Percentiles rank a stretch among this genome's conserved stretches.
Evolutionary conservation across 2,329 filamentous ascomycete genomes (phyloP).

Genomic region (Pseudogymnoascus sp.): DNA sequence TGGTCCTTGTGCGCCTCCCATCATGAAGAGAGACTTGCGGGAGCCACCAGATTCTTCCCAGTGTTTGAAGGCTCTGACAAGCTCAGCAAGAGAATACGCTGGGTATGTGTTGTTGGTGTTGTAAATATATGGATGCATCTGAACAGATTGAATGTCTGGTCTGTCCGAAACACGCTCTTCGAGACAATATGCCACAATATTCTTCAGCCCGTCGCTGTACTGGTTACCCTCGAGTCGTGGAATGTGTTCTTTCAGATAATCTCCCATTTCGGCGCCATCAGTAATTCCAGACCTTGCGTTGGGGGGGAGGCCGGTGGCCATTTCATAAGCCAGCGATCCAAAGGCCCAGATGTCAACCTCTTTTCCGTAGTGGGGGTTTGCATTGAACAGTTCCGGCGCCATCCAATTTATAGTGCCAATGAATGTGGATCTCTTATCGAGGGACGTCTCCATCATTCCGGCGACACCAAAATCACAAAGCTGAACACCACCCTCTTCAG

Average conservation of each 20-base stretch:
- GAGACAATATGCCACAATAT: conserved; percentile 66
- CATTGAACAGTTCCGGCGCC: conserved; percentile 69
- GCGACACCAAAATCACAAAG: conserved; percentile 81
- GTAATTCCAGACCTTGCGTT: conserved; percentile 49
- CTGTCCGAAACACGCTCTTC: conserved; percentile 59
- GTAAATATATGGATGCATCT: conserved; percentile 60
- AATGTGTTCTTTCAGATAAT: conserved; percentile 50
- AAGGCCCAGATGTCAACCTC: conserved; percentile 81
- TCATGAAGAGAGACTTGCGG: conserved; percentile 55
- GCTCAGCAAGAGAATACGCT: conserved; percentile 50
- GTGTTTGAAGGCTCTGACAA: conserved; percentile 63
- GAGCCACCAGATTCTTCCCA: conserved; percentile 71
- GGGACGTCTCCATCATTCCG: conserved; percentile 65
- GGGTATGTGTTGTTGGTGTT: conserved; percentile 57
- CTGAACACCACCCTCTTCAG: conserved; percentile 68
- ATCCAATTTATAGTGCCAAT: conserved; percentile 83
- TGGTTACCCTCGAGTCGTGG: conserved; percentile 64
- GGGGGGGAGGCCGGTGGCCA: conserved; percentile 69
- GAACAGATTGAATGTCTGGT: conserved; percentile 60
- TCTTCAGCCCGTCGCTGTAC: conserved; percentile 60
- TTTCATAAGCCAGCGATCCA: conserved; percentile 72
- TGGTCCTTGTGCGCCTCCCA: conserved; percentile 45
- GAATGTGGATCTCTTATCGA: conserved; percentile 70
- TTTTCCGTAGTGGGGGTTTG: conserved; percentile 56
- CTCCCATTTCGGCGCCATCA: conserved; percentile 39